Evolutionary conservation across 2,329 filamentous ascomycete species (phyloP), one percentile per base, ranked within the genome.

Genomic region (Pestalotiopsis fici): DNA sequence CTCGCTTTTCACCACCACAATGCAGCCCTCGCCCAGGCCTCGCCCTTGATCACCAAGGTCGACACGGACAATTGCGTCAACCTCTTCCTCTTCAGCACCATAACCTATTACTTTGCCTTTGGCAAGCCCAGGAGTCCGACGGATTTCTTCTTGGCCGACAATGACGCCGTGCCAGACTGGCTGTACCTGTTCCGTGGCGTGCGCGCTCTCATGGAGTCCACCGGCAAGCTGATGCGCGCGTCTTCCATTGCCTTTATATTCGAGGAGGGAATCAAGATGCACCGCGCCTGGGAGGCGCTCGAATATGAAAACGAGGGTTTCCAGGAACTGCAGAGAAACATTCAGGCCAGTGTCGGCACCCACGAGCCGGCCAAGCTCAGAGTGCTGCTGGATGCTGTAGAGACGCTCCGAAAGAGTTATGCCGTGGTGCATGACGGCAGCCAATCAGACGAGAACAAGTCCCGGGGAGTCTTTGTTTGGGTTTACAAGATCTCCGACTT

Each of bases 1-100:
- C 28, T 59, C 18, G 64, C 64, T 9, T 59, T 65, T 23, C 64
- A 35, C 5, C 64, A 65, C 15, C 54, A 65, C 27, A 59, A 57
- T 47, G 35, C 64, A 9, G 50, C 64, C 4, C 15, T 59, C 15
- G 31, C 4, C 18, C 31, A 39, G 37, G 64, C 54, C 18, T 57
- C 54, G 31, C 64, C 64, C 18, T 23, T 65, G 23, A 59, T 59
- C 12, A 9, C 50, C 31, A 59, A 65, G 2, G 13, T 59, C 25
- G 50, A 28, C 43, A 23, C 12, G 4, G 43, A 64, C 13, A 64
- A 56, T 35, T 27, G 62, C 43, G 62, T 55, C 39, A 23, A 27
- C 7, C 13, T 64, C 6, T 64, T 64, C 27, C 50, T 64, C 6
- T 64, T 55, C n/a, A 64, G 39, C 43, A 64, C 62, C 7, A 55